Conservation (phyloP, 75 land plant genomes). For the Larix kaempferi region DNA sequence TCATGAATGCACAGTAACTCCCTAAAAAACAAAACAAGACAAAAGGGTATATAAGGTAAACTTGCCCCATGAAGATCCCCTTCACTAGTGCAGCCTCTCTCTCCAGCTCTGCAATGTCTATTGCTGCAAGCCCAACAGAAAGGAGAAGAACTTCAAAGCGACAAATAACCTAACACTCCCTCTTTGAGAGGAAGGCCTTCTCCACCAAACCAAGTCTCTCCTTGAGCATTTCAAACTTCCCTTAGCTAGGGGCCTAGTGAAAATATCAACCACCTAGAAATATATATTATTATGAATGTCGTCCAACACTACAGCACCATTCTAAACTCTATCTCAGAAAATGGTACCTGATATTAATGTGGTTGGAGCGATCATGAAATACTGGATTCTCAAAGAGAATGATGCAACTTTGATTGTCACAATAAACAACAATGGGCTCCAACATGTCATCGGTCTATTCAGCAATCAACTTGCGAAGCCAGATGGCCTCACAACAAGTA, state of each 20-base stretch:
- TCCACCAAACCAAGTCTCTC: no score
- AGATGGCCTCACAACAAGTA: not conserved
- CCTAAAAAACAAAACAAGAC: no score
- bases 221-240: not conserved
- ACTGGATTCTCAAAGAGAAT: not conserved
- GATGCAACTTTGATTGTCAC: conserved; percentile 4
- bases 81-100: no score
- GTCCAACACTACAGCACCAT: not conserved
- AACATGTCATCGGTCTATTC: not conserved
- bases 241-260: not conserved
- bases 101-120: no score
- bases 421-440: not conserved
- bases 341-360: not conserved
- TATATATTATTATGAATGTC: not conserved
- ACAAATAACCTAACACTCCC: no score
- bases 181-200: no score
- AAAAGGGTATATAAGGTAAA: no score
- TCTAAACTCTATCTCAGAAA: not conserved
- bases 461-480: not conserved
- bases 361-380: not conserved
- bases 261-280: not conserved
- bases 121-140: no score
- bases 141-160: no score
- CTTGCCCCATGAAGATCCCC: no score
- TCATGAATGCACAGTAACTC: no score